Conservation (phyloP, 495 filamentous ascomycete genomes). For the Tuber indicum region DNA sequence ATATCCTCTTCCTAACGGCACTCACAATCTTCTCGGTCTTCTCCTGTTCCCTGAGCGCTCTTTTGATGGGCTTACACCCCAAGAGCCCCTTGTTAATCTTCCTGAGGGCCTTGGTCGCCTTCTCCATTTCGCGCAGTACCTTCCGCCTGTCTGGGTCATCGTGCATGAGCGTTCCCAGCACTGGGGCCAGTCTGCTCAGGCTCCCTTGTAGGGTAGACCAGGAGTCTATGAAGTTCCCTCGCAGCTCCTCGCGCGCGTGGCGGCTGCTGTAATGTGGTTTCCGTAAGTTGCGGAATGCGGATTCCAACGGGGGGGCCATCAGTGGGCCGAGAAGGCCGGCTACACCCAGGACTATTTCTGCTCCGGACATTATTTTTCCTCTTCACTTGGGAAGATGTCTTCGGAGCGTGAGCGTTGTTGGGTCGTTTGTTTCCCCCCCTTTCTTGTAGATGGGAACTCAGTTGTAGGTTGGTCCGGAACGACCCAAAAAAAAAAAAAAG, state of each 20-base stretch:
- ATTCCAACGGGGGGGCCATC: constrained; percentile 11
- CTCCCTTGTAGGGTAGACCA: constrained; percentile 13
- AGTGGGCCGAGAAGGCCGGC: constrained; percentile 16
- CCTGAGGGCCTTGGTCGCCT: constrained; percentile 12
- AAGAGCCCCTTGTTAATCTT: constrained; percentile 11
- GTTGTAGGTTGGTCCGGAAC: not conserved
- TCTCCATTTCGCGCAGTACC: constrained; percentile 17
- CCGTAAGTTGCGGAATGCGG: constrained; percentile 6
- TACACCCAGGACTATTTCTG: constrained; percentile 18
- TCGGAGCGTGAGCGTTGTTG: not conserved
- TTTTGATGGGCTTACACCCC: constrained; percentile 17
- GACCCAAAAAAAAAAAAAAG: not conserved
- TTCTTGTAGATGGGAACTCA: not conserved
- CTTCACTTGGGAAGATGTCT: not conserved
- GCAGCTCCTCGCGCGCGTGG: constrained; percentile 15
- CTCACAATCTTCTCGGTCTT: constrained; percentile 17
- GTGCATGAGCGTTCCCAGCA: constrained; percentile 13
- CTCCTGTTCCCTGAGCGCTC: constrained; percentile 13
- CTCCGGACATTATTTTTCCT: constrained; percentile 12
- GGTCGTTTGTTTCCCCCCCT: not conserved
- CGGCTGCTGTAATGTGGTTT: constrained; percentile 18
- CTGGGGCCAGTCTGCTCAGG: constrained; percentile 2
- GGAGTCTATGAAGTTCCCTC: constrained; percentile 17
- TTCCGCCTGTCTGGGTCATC: constrained; percentile 13
- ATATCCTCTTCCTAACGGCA: constrained; percentile 14